Conservation (phyloP, 2,329 filamentous ascomycete genomes). For the Fusarium sacchari region DNA sequence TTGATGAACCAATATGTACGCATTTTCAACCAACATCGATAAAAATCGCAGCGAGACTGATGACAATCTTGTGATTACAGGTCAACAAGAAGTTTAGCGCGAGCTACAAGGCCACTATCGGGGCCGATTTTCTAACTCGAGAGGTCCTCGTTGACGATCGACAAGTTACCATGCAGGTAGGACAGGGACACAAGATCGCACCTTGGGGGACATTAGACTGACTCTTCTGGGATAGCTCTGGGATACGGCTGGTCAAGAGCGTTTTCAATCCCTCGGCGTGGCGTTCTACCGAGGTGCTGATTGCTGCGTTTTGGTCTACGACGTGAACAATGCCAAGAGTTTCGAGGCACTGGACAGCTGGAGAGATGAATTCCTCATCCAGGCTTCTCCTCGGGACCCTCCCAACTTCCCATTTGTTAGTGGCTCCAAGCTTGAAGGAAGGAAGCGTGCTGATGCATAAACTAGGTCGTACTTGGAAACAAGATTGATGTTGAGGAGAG, state of each 20-base stretch:
- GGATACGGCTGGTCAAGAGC: slow-evolving; percentile 97
- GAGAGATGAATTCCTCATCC: slow-evolving; percentile 97
- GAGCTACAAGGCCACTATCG: slow-evolving; percentile 99
- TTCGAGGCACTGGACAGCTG: slow-evolving; percentile 98
- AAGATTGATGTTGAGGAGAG: slow-evolving; percentile 99
- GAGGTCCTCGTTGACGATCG: slow-evolving; percentile 97
- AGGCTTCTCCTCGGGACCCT: slow-evolving; percentile 94
- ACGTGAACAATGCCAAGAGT: slow-evolving; percentile 99
- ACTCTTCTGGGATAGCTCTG: slow-evolving; percentile 73
- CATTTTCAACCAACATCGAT: slow-evolving; percentile 16
- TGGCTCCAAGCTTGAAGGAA: slow-evolving; percentile 21
- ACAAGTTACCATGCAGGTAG: slow-evolving; percentile 97
- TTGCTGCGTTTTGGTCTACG: slow-evolving; percentile 97
- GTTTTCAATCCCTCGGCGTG: slow-evolving; percentile 96
- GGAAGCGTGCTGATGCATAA: slow-evolving; percentile 31
- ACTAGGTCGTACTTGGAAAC: slow-evolving; percentile 91
- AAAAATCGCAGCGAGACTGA: slow-evolving; percentile 22
- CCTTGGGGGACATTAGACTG: neutral
- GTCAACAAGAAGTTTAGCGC: slow-evolving; percentile 99
- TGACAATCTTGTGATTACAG: slow-evolving; percentile 57
- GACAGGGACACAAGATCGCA: slow-evolving; percentile 23
- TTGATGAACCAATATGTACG: slow-evolving; percentile 99
- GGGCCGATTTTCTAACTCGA: slow-evolving; percentile 97
- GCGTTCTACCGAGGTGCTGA: slow-evolving; percentile 98
- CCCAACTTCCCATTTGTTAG: slow-evolving; percentile 97